Conservation (phyloP, 768 basidiomycete genomes). For the Coprinellus aureogranulatus region DNA sequence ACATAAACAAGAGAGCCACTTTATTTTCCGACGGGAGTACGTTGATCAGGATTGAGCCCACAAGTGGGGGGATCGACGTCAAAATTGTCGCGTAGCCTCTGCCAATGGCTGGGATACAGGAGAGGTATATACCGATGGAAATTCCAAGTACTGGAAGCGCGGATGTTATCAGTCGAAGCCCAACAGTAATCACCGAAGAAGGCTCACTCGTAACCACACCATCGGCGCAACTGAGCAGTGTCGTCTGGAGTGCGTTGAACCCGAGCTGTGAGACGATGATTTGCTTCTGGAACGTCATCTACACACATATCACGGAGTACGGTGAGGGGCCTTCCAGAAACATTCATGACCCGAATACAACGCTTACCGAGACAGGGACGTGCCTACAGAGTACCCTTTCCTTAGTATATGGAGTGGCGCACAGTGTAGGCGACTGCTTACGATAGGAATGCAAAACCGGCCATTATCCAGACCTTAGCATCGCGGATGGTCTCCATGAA, state of each 20-base stretch:
- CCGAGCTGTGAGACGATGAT: conserved; percentile 69
- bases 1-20: conserved; percentile 59
- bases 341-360: neutral
- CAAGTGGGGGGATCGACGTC: conserved; percentile 63
- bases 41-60: conserved; percentile 63
- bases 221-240: conserved; percentile 65
- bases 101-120: conserved; percentile 53
- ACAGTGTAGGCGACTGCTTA: neutral
- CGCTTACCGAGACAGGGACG: conserved; percentile 1
- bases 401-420: too few relatives aligned
- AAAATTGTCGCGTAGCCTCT: conserved; percentile 62
- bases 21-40: conserved; percentile 63
- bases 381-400: neutral
- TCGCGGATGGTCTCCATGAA: conserved; percentile 67
- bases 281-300: conserved; percentile 54
- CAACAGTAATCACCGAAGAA: neutral
- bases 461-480: conserved; percentile 77
- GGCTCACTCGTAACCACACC: conserved; percentile 44
- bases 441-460: conserved; percentile 41
- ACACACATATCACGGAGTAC: neutral
- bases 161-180: neutral
- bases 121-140: conserved; percentile 59
- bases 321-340: conserved; percentile 38
- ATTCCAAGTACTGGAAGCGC: conserved; percentile 54
- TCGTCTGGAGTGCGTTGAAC: conserved; percentile 62